phyloP scores from a whole-genome alignment of 1,139 yeast species.

The Candida labiduridarum region DNA sequence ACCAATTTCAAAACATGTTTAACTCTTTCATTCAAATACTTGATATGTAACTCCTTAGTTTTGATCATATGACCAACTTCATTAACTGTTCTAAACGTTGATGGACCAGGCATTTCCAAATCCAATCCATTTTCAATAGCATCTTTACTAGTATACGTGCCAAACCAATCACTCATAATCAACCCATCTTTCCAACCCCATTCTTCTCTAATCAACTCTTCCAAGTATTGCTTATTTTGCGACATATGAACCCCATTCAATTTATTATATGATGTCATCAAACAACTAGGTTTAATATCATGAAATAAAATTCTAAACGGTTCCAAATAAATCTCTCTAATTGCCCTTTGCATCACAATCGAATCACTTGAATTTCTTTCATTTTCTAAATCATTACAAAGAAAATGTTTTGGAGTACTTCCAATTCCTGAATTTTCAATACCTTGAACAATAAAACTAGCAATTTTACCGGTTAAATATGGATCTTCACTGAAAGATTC shows the following conservation, averaged over 20 bases:
- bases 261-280: constrained; percentile 64
- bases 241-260: constrained; percentile 59
- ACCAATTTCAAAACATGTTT: constrained; percentile 49
- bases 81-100: constrained; percentile 43
- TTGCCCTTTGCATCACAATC: constrained; percentile 55
- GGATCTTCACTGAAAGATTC: constrained; percentile 40
- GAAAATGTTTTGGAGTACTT: constrained; percentile 62
- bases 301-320: constrained; percentile 63
- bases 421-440: constrained; percentile 37
- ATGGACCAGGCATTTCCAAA: constrained; percentile 67
- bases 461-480: constrained; percentile 32
- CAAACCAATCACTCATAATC: constrained; percentile 66
- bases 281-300: constrained; percentile 34
- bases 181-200: constrained; percentile 49
- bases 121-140: constrained; percentile 57
- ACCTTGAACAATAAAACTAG: constrained; percentile 31
- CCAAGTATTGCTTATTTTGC: constrained; percentile 43
- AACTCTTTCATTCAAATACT: constrained; percentile 47
- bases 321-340: constrained; percentile 61
- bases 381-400: constrained; percentile 62
- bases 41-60: constrained; percentile 32
- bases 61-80: constrained; percentile 34
- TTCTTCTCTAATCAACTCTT: constrained; percentile 39
- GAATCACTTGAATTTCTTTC: constrained; percentile 53
- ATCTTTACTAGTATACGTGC: constrained; percentile 50